These are phyloP conservation scores for Osmanthus fragrans DNA, from an alignment of 257 asterid species.

Conservation along the genomic window DNA sequence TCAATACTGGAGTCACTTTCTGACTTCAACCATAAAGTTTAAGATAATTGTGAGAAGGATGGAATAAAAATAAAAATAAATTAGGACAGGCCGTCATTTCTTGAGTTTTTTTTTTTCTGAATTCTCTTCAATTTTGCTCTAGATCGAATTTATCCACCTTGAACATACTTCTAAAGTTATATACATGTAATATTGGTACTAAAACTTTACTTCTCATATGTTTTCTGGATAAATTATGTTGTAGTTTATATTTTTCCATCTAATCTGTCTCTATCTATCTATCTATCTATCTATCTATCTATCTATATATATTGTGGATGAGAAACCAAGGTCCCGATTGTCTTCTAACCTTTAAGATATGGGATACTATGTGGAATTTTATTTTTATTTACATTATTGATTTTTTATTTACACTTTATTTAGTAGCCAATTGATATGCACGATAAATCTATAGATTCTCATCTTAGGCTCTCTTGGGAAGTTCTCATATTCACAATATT, in stretches of 20 bases:
- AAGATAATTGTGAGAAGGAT: not conserved
- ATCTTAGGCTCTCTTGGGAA: slow-evolving; percentile 10
- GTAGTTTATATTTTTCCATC: not conserved
- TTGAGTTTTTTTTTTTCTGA: not conserved
- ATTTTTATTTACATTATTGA: not conserved
- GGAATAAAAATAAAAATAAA: not conserved
- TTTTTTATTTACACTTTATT: not conserved
- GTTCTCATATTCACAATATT: not conserved
- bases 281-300: too few species aligned
- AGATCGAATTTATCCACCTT: not conserved
- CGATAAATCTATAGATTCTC: not conserved
- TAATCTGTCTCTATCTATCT: too few species aligned
- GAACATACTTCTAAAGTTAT: not conserved
- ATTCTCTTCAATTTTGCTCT: not conserved
- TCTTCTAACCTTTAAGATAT: not conserved
- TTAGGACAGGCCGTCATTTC: not conserved
- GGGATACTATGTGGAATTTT: not conserved
- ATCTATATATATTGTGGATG: not conserved
- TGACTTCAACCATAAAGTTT: not conserved
- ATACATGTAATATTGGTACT: not conserved
- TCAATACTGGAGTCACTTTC: not conserved
- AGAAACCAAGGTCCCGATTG: not conserved
- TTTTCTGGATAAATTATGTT: not conserved
- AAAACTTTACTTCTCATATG: not conserved
- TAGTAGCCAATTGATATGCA: not conserved